Base-by-base conservation (phyloP, 352 stramenopile species). In the Phytophthora citrophthora region DNA sequence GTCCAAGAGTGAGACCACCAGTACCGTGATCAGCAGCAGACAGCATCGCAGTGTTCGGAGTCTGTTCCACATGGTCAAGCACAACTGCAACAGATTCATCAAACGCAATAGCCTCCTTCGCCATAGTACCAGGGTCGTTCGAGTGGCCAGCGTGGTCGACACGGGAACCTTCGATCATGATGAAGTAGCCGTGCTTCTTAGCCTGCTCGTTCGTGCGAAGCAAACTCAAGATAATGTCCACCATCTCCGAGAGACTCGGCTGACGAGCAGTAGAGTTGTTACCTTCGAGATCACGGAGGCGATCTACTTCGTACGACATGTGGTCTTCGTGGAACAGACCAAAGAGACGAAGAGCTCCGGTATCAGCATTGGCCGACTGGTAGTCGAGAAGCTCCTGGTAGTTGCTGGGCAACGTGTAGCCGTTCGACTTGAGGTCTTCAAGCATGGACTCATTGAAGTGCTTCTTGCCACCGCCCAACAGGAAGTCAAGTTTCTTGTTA, bases 131-230 rank as follows among this genome's bases (percentile, higher is more conserved):
- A 7, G 82, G 75, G 54, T 91, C 82, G 50, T 91, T 89, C 15
- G 75, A 83, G 68, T 91, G 82, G 6, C 77, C 79, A 1, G 82
- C 82, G 59, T 88, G 79, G 54, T 91, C 82, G 4, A 91, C 76
- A 32, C 82, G 79, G n/a, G 82, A 91, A 7, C 82, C 79, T 56
- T 91, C 82, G 18, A 91, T 89, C 79, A 91, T 86, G 38, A 91
- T 46, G 43, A 91, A 91, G 74, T 86, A 91, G 40, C 82, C 82
- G 57, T 91, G 69, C 64, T 91, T 89, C 64, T 87, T 83, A 16
- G 82, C 82, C 43, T 73, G 70, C n/a, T 74, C 75, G 59, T 91
- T 91, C 70, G 81, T 88, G 63, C 86, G 86, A 36, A 91, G 60
- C 41, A 89, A 68, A 57, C 59, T 67, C 5, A 91, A 54, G 24